A percentile compares a stretch with the other conserved stretches of the same genome.
Conservation (phyloP, 768 basidiomycete species). For the Bullera alba region DNA sequence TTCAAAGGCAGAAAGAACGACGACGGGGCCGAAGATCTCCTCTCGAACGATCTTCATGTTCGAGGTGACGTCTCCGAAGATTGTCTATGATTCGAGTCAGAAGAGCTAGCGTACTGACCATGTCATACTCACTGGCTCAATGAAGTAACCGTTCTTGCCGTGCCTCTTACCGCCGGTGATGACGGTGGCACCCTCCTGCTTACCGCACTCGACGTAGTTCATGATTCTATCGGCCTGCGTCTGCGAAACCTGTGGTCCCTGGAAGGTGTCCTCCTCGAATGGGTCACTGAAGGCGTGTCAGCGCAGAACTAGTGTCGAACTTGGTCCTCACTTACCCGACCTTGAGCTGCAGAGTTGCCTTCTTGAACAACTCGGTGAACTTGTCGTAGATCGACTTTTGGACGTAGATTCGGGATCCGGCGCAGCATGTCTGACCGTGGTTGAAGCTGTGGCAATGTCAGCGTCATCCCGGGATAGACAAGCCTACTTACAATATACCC, state of each 20-base stretch:
- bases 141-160: slow-evolving; percentile 74
- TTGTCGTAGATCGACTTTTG: slow-evolving; percentile 40
- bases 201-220: slow-evolving; percentile 71
- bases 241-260: slow-evolving; percentile 70
- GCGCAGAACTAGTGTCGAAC: background rate
- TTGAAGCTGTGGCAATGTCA: slow-evolving; percentile 3
- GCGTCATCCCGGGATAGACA: background rate
- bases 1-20: slow-evolving; percentile 73
- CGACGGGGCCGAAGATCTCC: slow-evolving; percentile 95
- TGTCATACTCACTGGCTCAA: slow-evolving; percentile 48
- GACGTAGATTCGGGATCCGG: slow-evolving; percentile 42
- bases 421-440: slow-evolving; percentile 29
- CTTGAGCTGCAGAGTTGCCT: slow-evolving; percentile 61
- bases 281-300: slow-evolving; percentile 52
- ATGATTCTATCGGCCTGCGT: slow-evolving; percentile 52
- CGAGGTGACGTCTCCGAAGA: slow-evolving; percentile 63
- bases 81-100: slow-evolving; percentile 50
- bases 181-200: slow-evolving; percentile 60
- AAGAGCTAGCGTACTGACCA: background rate
- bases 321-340: slow-evolving; percentile 51
- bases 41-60: slow-evolving; percentile 77
- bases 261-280: slow-evolving; percentile 64
- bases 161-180: slow-evolving; percentile 60
- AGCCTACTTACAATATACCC: slow-evolving; percentile 58
- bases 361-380: slow-evolving; percentile 37